Evolutionary conservation across 805 yeast genomes (phyloP).

Genomic region (Yamadazyma insecticola): DNA sequence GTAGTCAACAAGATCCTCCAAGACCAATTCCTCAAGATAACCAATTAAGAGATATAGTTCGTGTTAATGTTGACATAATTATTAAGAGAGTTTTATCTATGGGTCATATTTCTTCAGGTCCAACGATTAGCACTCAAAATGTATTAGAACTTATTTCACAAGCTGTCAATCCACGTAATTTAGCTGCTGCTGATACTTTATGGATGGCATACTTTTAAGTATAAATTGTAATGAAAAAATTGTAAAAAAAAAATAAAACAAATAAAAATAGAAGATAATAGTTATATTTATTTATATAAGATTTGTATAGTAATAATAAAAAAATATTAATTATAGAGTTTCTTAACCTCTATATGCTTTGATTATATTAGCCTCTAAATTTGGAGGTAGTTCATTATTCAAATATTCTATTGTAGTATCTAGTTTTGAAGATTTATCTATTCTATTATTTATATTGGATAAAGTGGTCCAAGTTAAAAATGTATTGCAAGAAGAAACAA

Average conservation of each 20-base stretch:
- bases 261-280: too few species aligned
- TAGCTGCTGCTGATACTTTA: slow-evolving; percentile 85
- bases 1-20: slow-evolving; percentile 70
- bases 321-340: too few species aligned
- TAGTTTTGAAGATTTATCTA: slow-evolving; percentile 12
- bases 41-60: slow-evolving; percentile 80
- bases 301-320: not conserved
- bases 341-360: slow-evolving; percentile 5
- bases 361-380: slow-evolving; percentile 2
- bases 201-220: slow-evolving; percentile 90
- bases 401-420: not conserved
- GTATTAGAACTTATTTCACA: slow-evolving; percentile 86
- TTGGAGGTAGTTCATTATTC: slow-evolving; percentile 5
- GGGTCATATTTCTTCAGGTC: slow-evolving; percentile 54
- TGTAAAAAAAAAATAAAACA: too few species aligned
- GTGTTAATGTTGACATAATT: slow-evolving; percentile 80
- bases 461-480: slow-evolving; percentile 12
- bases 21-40: slow-evolving; percentile 77
- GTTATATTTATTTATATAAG: too few species aligned
- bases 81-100: slow-evolving; percentile 74
- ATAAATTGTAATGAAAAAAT: not conserved
- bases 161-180: slow-evolving; percentile 91
- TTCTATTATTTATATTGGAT: slow-evolving; percentile 17
- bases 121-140: slow-evolving; percentile 81
- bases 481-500: slow-evolving; percentile 8